Evolutionary conservation across 768 basidiomycete species (phyloP).

Genomic region (Agaricus subrufescens): DNA sequence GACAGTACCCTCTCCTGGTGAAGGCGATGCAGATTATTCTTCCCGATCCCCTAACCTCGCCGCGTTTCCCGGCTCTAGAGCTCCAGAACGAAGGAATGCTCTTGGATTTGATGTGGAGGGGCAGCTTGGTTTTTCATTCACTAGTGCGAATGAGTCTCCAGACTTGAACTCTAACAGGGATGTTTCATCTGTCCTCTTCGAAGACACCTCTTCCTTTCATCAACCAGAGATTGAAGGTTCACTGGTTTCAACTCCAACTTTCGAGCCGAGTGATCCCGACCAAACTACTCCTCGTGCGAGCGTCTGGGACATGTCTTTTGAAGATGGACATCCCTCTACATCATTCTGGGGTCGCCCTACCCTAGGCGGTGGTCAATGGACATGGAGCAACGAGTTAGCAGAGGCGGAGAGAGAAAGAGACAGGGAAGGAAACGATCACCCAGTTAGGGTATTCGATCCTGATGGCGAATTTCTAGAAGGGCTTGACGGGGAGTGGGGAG

Average conservation of each 20-base stretch:
- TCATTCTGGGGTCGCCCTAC: constrained; percentile 5
- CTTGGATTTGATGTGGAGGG: constrained; percentile 2
- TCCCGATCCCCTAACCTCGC: neutral
- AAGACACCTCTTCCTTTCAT: constrained; percentile 1
- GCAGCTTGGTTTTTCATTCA: neutral
- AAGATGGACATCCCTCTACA: neutral
- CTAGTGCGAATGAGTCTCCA: neutral
- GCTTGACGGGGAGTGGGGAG: constrained; percentile 8
- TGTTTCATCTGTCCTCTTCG: neutral
- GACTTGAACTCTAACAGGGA: neutral
- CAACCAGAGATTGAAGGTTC: neutral
- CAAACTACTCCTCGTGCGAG: constrained; percentile 5
- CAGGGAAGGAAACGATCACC: neutral
- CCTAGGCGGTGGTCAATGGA: constrained; percentile 1
- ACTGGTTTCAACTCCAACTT: neutral
- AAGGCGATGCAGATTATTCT: neutral
- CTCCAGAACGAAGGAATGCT: neutral
- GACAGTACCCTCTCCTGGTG: neutral
- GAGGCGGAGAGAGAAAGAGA: neutral
- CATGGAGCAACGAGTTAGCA: constrained; percentile 5
- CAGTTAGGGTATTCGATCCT: constrained; percentile 6
- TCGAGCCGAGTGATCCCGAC: neutral
- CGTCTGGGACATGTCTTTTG: constrained; percentile 1
- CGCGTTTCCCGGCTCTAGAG: neutral
- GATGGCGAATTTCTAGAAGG: constrained; percentile 11